Evolutionary conservation across 306 rosid genomes (phyloP), one percentile per base, ranked within the genome.

Genomic region (Potentilla sterilis): DNA sequence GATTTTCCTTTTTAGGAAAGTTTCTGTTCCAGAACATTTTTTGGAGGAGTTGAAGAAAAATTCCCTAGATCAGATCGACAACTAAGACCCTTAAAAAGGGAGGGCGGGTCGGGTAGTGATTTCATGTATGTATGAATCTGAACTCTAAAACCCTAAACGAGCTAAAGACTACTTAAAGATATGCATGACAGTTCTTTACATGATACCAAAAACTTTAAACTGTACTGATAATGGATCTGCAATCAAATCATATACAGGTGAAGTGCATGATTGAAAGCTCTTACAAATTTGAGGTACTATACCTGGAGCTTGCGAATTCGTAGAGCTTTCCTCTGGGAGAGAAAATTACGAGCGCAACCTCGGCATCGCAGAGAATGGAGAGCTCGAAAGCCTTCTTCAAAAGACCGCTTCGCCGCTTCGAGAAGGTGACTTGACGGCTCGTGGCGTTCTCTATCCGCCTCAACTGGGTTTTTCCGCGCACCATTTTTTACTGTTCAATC

Each of bases 381-480:
- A 93, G 85, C 78, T 93, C 98, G 75, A 87, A 91, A 0, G 98
- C 98, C 80, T 93, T 93, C 87, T 93, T 93, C 65, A 93, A 83
- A 73, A 93, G 71, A 43, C 98, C 98, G 64, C 88, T 91, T 1
- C 94, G 79, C 32, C 98, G 70, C 86, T 93, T 93, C 19, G 94
- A 93, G 77, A 93, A 93, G 12, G 98, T 91, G 0, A 93, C 97
- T 54, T 93, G 97, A 9, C 98, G 79, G 77, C 92, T 93, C n/a
- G 97, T 89, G n/a, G 96, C 83, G 79, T 93, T 91, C 79, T 91
- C 98, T 80, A 91, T 93, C 67, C 89, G 84, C 84, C 84, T 84
- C 94, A 93, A 82, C 81, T 93, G 88, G 42, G 98, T 93, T 83
- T 93, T 93, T 2, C 98, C 97, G 81, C 98, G 84, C 82, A 88